phyloP scores from a whole-genome alignment of 495 filamentous ascomycete species.

The Extremus antarcticus region DNA sequence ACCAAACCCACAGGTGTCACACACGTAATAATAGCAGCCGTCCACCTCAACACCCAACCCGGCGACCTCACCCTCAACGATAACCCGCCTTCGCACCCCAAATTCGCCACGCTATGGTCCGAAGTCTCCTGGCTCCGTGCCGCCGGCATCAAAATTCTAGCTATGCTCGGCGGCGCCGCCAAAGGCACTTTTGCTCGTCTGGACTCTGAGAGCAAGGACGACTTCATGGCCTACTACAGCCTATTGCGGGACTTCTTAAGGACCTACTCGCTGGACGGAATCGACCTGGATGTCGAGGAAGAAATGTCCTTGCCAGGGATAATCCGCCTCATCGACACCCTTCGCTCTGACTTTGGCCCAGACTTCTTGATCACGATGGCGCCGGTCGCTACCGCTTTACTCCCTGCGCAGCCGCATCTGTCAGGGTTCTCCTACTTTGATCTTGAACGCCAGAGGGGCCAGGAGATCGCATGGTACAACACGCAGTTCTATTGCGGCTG shows the following conservation, averaged over 20 bases:
- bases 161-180: slow-evolving; percentile 37
- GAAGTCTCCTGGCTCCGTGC: slow-evolving; percentile 35
- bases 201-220: slow-evolving; percentile 19
- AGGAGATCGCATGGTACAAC: slow-evolving; percentile 35
- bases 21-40: slow-evolving; percentile 36
- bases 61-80: slow-evolving; percentile 38
- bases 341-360: slow-evolving; percentile 34
- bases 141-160: slow-evolving; percentile 34
- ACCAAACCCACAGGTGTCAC: slow-evolving; percentile 35
- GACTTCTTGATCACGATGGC: slow-evolving; percentile 37
- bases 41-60: slow-evolving; percentile 36
- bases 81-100: slow-evolving; percentile 23
- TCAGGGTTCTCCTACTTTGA: slow-evolving; percentile 34
- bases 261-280: slow-evolving; percentile 28
- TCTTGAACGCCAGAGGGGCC: slow-evolving; percentile 26
- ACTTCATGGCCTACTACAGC: slow-evolving; percentile 34
- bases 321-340: slow-evolving; percentile 29
- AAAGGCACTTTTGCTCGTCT: slow-evolving; percentile 32
- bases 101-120: slow-evolving; percentile 29
- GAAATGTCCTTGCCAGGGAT: slow-evolving; percentile 22
- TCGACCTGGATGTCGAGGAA: slow-evolving; percentile 39
- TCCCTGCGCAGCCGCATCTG: slow-evolving; percentile 28
- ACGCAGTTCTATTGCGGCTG: slow-evolving; percentile 38
- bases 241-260: slow-evolving; percentile 30
- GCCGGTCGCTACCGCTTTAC: slow-evolving; percentile 34